Percentiles rank a stretch among this genome's conserved stretches.
Evolutionary conservation across 2,329 filamentous ascomycete species (phyloP).

Genomic region (Didymella exigua): DNA sequence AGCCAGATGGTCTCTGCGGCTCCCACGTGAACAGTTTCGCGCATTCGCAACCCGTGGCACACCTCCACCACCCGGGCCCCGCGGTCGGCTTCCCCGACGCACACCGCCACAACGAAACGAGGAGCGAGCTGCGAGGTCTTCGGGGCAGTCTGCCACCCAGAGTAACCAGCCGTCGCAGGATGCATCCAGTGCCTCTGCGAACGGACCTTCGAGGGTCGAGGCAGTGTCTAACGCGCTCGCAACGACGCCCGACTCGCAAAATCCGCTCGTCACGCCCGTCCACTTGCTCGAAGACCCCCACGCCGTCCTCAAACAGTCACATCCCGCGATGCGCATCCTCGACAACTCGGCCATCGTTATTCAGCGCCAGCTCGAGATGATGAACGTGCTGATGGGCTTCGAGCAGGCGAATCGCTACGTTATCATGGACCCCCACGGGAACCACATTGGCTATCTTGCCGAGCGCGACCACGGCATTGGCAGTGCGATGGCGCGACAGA

Average conservation of each 20-base stretch:
- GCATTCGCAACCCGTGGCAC: slow-evolving; percentile 32
- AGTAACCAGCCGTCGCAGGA: slow-evolving; percentile 23
- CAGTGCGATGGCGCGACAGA: slow-evolving; percentile 62
- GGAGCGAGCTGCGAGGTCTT: slow-evolving; percentile 18
- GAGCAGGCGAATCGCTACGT: slow-evolving; percentile 71
- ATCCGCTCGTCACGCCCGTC: slow-evolving; percentile 63
- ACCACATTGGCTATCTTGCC: slow-evolving; percentile 68
- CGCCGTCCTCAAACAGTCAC: slow-evolving; percentile 62
- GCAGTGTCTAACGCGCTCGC: slow-evolving; percentile 54
- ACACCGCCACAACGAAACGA: slow-evolving; percentile 20
- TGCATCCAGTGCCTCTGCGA: background rate
- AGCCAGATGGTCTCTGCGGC: slow-evolving; percentile 36
- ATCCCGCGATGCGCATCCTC: slow-evolving; percentile 64
- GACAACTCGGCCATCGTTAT: slow-evolving; percentile 67
- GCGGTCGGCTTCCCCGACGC: slow-evolving; percentile 30
- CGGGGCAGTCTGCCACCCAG: slow-evolving; percentile 15
- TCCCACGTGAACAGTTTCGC: slow-evolving; percentile 33
- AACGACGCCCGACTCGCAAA: slow-evolving; percentile 49
- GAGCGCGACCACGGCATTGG: slow-evolving; percentile 67
- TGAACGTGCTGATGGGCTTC: slow-evolving; percentile 69
- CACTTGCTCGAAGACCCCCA: slow-evolving; percentile 66
- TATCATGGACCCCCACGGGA: slow-evolving; percentile 67
- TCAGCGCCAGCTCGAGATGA: slow-evolving; percentile 67
- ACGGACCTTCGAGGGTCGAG: slow-evolving; percentile 44
- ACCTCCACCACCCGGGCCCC: slow-evolving; percentile 27